phyloP scores from a whole-genome alignment of 2,329 filamentous ascomycete genomes.

The Monilinia vaccinii-corymbosi region DNA sequence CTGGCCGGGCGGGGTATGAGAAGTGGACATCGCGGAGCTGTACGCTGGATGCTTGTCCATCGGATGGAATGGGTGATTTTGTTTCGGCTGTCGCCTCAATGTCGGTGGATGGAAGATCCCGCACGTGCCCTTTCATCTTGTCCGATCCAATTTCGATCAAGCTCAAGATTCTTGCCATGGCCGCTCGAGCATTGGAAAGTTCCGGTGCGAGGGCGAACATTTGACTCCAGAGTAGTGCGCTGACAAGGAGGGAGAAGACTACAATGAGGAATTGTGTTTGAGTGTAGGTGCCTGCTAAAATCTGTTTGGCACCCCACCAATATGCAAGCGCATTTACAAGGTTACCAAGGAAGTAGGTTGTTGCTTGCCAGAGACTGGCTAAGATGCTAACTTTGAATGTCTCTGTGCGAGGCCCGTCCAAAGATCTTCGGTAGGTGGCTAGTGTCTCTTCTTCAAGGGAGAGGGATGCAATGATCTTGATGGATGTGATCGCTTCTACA shows the following conservation, averaged over 20 bases:
- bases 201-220: constrained; percentile 69
- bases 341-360: constrained; percentile 52
- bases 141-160: constrained; percentile 38
- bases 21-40: constrained; percentile 52
- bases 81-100: constrained; percentile 33
- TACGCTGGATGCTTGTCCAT: constrained; percentile 29
- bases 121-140: constrained; percentile 15
- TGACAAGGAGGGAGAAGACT: constrained; percentile 59
- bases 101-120: constrained; percentile 25
- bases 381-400: constrained; percentile 42
- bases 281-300: constrained; percentile 53
- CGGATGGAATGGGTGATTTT: neutral
- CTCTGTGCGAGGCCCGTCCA: constrained; percentile 44
- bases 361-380: constrained; percentile 37
- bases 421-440: constrained; percentile 44
- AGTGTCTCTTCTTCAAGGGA: constrained; percentile 47
- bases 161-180: constrained; percentile 48
- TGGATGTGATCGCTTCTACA: constrained; percentile 57
- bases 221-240: constrained; percentile 63
- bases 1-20: constrained; percentile 54
- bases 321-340: constrained; percentile 67
- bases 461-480: constrained; percentile 50
- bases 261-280: constrained; percentile 67
- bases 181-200: constrained; percentile 53
- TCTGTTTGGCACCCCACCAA: constrained; percentile 69